Percentiles rank a stretch among this genome's conserved stretches.
Conservation (phyloP, 106 monocot species). For the Hemerocallis citrina region DNA sequence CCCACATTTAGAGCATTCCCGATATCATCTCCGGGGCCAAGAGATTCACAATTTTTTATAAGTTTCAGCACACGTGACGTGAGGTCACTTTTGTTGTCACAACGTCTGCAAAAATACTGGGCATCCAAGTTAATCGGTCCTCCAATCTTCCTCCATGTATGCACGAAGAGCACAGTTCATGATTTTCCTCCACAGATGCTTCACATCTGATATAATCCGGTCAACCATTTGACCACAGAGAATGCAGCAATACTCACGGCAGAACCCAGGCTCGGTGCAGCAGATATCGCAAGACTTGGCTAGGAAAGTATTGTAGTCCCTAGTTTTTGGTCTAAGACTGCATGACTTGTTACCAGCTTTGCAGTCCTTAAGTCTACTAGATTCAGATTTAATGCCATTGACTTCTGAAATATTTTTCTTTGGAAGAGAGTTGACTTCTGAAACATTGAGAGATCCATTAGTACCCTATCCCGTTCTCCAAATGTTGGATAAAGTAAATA, state of each 20-base stretch:
- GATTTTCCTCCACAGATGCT: slow-evolving; percentile 28
- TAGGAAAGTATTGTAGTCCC: slow-evolving; percentile 35
- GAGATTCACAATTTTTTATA: slow-evolving; percentile 25
- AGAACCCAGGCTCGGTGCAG: slow-evolving; percentile 55
- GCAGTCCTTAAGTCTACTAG: slow-evolving; percentile 21
- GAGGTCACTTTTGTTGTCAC: slow-evolving; percentile 68
- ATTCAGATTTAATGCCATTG: slow-evolving; percentile 9
- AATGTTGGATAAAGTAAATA: too few relatives aligned
- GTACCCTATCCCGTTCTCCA: too few relatives aligned
- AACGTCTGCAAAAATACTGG: slow-evolving; percentile 70
- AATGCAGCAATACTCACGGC: slow-evolving; percentile 70
- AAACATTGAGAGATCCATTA: background rate
- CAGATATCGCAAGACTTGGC: too few relatives aligned
- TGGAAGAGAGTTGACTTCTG: too few relatives aligned
- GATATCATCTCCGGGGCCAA: slow-evolving; percentile 35
- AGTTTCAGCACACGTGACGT: slow-evolving; percentile 31
- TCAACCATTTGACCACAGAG: slow-evolving; percentile 51
- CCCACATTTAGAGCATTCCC: slow-evolving; percentile 36
- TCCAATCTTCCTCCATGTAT: slow-evolving; percentile 66
- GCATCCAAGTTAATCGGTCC: slow-evolving; percentile 64
- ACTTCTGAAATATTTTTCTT: too few relatives aligned
- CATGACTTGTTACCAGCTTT: slow-evolving; percentile 62
- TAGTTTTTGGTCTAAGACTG: slow-evolving; percentile 9
- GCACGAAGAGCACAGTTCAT: slow-evolving; percentile 64
- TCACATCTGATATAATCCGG: slow-evolving; percentile 53